Percentiles rank a stretch among this genome's conserved stretches.
phyloP scores from a whole-genome alignment of 2,329 filamentous ascomycete genomes.

The Xylariaceae sp. region DNA sequence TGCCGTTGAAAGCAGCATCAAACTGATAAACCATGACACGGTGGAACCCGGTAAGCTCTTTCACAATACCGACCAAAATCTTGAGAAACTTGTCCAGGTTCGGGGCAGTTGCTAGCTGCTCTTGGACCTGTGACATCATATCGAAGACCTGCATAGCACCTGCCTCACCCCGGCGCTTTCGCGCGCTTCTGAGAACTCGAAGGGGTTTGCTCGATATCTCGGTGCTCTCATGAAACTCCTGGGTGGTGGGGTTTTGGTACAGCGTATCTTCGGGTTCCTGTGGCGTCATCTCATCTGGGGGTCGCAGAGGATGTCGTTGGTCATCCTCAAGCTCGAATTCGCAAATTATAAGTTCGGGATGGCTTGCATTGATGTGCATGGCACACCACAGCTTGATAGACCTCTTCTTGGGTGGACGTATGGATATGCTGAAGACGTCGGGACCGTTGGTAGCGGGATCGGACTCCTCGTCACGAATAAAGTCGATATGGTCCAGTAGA shows the following conservation, averaged over 20 bases:
- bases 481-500: slow-evolving; percentile 80
- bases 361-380: slow-evolving; percentile 67
- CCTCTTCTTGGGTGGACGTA: slow-evolving; percentile 53
- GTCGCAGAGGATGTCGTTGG: slow-evolving; percentile 60
- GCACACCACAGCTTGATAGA: slow-evolving; percentile 79
- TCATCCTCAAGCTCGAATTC: slow-evolving; percentile 88
- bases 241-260: slow-evolving; percentile 64
- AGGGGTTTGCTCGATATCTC: slow-evolving; percentile 71
- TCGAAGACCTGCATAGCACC: slow-evolving; percentile 87
- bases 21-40: slow-evolving; percentile 94
- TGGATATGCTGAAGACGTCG: slow-evolving; percentile 77
- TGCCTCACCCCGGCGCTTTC: slow-evolving; percentile 72
- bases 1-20: slow-evolving; percentile 75
- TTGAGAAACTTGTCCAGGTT: slow-evolving; percentile 72
- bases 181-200: slow-evolving; percentile 69
- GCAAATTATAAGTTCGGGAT: slow-evolving; percentile 72
- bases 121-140: slow-evolving; percentile 87
- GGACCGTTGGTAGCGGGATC: slow-evolving; percentile 74
- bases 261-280: slow-evolving; percentile 70
- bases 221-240: slow-evolving; percentile 73
- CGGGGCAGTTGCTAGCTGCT: slow-evolving; percentile 71
- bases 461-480: slow-evolving; percentile 76
- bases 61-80: slow-evolving; percentile 77
- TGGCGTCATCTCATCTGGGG: slow-evolving; percentile 53
- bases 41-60: slow-evolving; percentile 86